These are phyloP conservation scores for Alternaria sp. DNA, from an alignment of 2,329 filamentous ascomycete genomes.

Conservation along the genomic window DNA sequence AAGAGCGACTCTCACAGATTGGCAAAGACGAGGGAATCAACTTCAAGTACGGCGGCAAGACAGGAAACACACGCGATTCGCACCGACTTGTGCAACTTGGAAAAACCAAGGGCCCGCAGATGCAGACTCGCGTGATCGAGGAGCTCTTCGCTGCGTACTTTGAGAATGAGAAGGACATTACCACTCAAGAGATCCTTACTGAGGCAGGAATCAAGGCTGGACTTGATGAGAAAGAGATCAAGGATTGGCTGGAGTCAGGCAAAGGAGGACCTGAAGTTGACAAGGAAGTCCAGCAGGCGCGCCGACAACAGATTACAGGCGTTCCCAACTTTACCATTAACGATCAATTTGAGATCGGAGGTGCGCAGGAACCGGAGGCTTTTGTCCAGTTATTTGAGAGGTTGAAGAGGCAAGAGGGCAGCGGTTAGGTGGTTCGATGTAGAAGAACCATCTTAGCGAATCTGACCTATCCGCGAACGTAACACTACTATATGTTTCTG, in stretches of 20 bases:
- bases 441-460: not conserved
- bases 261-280: constrained; percentile 55
- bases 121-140: constrained; percentile 53
- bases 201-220: constrained; percentile 53
- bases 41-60: constrained; percentile 74
- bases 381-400: constrained; percentile 72
- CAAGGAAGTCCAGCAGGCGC: constrained; percentile 54
- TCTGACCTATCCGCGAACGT: not conserved
- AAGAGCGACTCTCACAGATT: constrained; percentile 62
- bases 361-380: constrained; percentile 72
- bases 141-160: constrained; percentile 54
- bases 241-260: constrained; percentile 52
- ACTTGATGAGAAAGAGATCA: constrained; percentile 51
- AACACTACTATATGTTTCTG: not conserved
- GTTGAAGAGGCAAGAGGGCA: constrained; percentile 57
- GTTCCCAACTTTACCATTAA: constrained; percentile 81
- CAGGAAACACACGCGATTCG: constrained; percentile 79
- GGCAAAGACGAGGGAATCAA: constrained; percentile 72
- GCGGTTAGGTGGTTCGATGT: constrained; percentile 7
- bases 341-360: constrained; percentile 69
- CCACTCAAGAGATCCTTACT: constrained; percentile 48
- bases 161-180: constrained; percentile 58
- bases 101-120: constrained; percentile 59
- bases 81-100: constrained; percentile 75
- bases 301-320: constrained; percentile 63